These are phyloP conservation scores for Durusdinium trenchii DNA, from an alignment of 73 alveolate species.

Conservation along the genomic window DNA sequence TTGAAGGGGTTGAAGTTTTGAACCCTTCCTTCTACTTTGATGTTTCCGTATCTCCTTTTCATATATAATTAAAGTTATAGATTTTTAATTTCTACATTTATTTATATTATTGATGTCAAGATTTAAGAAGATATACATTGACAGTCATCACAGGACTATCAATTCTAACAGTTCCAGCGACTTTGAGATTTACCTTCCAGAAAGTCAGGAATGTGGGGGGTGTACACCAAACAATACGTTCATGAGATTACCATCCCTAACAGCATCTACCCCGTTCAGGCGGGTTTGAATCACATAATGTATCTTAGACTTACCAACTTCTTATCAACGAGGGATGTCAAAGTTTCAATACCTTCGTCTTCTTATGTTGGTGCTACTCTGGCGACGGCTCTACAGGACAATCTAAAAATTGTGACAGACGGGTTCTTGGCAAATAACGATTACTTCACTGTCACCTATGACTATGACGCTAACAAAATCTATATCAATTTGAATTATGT, in stretches of 20 bases:
- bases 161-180: constrained; percentile 20
- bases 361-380: constrained; percentile 29
- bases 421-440: constrained; percentile 28
- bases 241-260: constrained; percentile 56
- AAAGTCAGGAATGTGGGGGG: constrained; percentile 76
- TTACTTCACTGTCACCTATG: constrained; percentile 8
- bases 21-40: constrained; percentile 1
- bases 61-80: constrained; percentile 16
- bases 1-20: constrained; percentile 30
- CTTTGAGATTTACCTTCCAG: constrained; percentile 16
- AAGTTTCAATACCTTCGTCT: not conserved
- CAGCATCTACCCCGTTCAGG: constrained; percentile 41
- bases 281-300: not conserved
- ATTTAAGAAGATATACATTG: constrained; percentile 4
- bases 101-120: not conserved
- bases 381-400: not conserved
- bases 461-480: constrained; percentile 42
- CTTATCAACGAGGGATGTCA: constrained; percentile 8
- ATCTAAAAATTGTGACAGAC: not conserved
- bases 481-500: constrained; percentile 11
- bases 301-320: constrained; percentile 42
- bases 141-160: constrained; percentile 24
- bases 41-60: not conserved
- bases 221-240: constrained; percentile 46
- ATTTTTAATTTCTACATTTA: not conserved